These are phyloP conservation scores for Dendrobium chrysotoxum DNA, from an alignment of 106 monocot species.

Conservation along the genomic window DNA sequence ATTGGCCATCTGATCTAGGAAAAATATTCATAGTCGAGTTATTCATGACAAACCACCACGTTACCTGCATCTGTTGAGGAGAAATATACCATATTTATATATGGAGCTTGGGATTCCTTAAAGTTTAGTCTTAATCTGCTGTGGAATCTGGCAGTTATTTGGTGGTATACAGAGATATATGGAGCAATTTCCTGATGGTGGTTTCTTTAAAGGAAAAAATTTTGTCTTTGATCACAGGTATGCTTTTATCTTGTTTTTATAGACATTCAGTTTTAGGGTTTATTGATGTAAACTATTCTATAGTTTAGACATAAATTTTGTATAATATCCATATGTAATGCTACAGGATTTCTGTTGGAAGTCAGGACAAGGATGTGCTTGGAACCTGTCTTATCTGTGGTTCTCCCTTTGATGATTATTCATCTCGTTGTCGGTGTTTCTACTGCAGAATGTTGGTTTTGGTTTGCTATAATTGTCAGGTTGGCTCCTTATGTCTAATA, in stretches of 20 bases:
- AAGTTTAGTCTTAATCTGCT: not conserved
- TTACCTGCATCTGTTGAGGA: too few species aligned
- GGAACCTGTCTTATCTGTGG: slow-evolving; percentile 66
- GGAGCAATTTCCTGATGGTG: slow-evolving; percentile 94
- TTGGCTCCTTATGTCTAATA: slow-evolving; percentile 11
- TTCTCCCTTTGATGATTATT: slow-evolving; percentile 87
- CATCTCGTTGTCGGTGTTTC: slow-evolving; percentile 68
- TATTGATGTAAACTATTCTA: not conserved
- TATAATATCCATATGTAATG: not conserved
- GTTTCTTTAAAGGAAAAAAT: slow-evolving; percentile 93
- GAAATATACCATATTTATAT: too few species aligned
- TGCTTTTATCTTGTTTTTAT: not conserved
- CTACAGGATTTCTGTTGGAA: slow-evolving; percentile 83
- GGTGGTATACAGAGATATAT: slow-evolving; percentile 95
- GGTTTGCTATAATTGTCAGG: slow-evolving; percentile 69
- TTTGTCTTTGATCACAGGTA: slow-evolving; percentile 99
- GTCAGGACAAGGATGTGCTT: slow-evolving; percentile 43
- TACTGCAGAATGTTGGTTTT: slow-evolving; percentile 85
- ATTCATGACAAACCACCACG: too few species aligned
- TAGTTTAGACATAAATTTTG: not conserved
- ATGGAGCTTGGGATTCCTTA: too few species aligned
- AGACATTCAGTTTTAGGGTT: not conserved
- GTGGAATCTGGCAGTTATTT: slow-evolving; percentile 44
- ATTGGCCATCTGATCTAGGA: too few species aligned
- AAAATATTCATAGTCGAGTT: too few species aligned